Base-by-base conservation (phyloP, 2,329 filamentous ascomycete species). In the Beauveria medogensis region DNA sequence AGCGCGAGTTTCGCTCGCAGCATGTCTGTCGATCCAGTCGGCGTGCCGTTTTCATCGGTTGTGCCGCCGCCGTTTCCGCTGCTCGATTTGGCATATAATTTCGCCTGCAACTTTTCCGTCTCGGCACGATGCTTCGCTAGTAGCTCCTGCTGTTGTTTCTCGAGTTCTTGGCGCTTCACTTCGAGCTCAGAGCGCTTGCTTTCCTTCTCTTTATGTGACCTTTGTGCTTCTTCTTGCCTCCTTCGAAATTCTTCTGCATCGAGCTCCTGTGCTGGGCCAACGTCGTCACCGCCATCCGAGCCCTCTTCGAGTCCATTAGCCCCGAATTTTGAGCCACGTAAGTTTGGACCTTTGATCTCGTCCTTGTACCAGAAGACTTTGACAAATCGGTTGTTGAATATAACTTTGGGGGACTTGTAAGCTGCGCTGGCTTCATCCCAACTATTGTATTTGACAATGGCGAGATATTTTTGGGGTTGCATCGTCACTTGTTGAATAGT, bases 381-480 rank as follows among this genome's bases (percentile, higher is more conserved):
- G 54, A 94, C 90, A 67, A 94, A 94, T 12, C 90, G 81, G 66
- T 93, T 94, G 67, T 92, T 88, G 69, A 93, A 94, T 50, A 94
- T 87, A 52, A 86, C 87, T 69, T 91, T 91, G 0, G 90, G 90
- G 9, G 88, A 92, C 52, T 82, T 81, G 70, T 90, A 91, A 2
- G 90, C 90, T 18, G 82, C 81, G 62, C 85, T 83, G 16, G 90
- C 90, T 16, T 83, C 75, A 7, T 80, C 79, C 80, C 87, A 89
- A 47, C 79, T 80, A 55, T 85, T 81, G 67, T 81, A 94, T 65
- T 86, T 88, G 64, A 94, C 79, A 34, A 90, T 77, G 1, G 90
- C 90, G 18, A 91, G 72, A 47, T 82, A 80, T 69, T 87, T 87
- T 69, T 87, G 82, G 1, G 80, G 77, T 66, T 89, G 83, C 78